phyloP scores from a whole-genome alignment of 2,329 filamentous ascomycete genomes.

The Aureobasidium vineae region DNA sequence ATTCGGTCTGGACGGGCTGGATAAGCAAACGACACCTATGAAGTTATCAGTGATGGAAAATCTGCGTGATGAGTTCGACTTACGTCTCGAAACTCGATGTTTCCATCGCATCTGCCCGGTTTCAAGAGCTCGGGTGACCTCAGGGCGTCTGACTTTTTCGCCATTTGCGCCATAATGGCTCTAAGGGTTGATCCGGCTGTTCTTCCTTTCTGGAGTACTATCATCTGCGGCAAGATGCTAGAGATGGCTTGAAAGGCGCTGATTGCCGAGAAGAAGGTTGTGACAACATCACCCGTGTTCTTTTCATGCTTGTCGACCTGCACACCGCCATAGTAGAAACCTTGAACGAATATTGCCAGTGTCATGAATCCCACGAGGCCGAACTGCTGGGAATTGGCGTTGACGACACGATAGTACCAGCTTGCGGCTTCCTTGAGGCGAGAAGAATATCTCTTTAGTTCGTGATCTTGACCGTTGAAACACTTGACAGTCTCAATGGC shows the following conservation, averaged over 20 bases:
- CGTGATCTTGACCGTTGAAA: slow-evolving; percentile 72
- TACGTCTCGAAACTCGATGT: slow-evolving; percentile 69
- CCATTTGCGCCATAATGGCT: slow-evolving; percentile 42
- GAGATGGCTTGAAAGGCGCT: slow-evolving; percentile 74
- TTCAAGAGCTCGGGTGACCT: slow-evolving; percentile 31
- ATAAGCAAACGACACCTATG: slow-evolving; percentile 76
- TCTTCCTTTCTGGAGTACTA: slow-evolving; percentile 76
- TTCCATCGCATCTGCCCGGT: slow-evolving; percentile 55
- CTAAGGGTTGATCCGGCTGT: slow-evolving; percentile 66
- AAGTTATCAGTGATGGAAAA: not conserved
- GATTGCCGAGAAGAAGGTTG: slow-evolving; percentile 80
- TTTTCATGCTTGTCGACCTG: slow-evolving; percentile 62
- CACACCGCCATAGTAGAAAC: slow-evolving; percentile 81
- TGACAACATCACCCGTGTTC: slow-evolving; percentile 67
- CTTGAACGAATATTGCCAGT: slow-evolving; percentile 76
- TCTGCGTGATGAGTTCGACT: slow-evolving; percentile 33
- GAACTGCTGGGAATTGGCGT: slow-evolving; percentile 68
- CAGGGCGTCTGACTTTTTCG: slow-evolving; percentile 29
- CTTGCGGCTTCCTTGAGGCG: slow-evolving; percentile 59
- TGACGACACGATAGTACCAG: slow-evolving; percentile 66
- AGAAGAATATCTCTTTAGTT: slow-evolving; percentile 63
- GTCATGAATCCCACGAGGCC: slow-evolving; percentile 72
- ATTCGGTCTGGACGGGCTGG: slow-evolving; percentile 61
- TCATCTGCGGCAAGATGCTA: slow-evolving; percentile 69
- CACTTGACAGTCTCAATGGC: slow-evolving; percentile 85